Base-by-base conservation (phyloP, 129 eudicot species). In the Lactuca sativa region DNA sequence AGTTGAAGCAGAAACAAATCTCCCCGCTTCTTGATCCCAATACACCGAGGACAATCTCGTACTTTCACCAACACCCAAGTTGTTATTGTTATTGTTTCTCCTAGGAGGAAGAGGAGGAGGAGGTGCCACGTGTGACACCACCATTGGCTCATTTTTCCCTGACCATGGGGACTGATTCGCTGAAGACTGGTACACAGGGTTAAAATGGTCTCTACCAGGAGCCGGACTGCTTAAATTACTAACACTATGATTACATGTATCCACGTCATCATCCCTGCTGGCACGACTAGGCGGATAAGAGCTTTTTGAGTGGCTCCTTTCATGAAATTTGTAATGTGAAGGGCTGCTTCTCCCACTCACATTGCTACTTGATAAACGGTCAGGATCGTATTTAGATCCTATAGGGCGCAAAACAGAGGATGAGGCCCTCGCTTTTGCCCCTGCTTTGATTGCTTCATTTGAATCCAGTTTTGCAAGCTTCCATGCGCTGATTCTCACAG, bases 11-110 rank as follows among this genome's bases (percentile, higher is more conserved):
- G 98, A 93, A 2, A 93, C 90, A 47, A 86, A 93, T 75, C 96
- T 71, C 4, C 96, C 98, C 7, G 95, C 98, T 80, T 93, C 98
- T 78, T 86, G 98, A 72, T 89, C 96, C 96, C 96, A 93, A 12
- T 86, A 90, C 33, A 89, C 96, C 10, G 98, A 89, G n/a, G 90
- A 77, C 72, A 85, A 78, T 68, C 89, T 85, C 9, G 86, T 83
- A 44, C 56, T 67, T 70, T 82, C 91, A 32, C 71, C 64, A 7
- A 57, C 77, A 54, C 77, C 82, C 30, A 74, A 33, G 64, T 70
- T 85, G 30, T 25, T 25, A 25, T 25, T 25, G 21, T 21, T 21
- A 73, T 92, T 9, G 76, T 92, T 95, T 73, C 96, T 84, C 33
- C 88, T 83, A n/a, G 88, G 64, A 6, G 76, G 59, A 25, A 25